Percentiles rank a stretch among this genome's conserved stretches.
Evolutionary conservation across 2,329 filamentous ascomycete genomes (phyloP).

Genomic region (Cladophialophora chaetospira): DNA sequence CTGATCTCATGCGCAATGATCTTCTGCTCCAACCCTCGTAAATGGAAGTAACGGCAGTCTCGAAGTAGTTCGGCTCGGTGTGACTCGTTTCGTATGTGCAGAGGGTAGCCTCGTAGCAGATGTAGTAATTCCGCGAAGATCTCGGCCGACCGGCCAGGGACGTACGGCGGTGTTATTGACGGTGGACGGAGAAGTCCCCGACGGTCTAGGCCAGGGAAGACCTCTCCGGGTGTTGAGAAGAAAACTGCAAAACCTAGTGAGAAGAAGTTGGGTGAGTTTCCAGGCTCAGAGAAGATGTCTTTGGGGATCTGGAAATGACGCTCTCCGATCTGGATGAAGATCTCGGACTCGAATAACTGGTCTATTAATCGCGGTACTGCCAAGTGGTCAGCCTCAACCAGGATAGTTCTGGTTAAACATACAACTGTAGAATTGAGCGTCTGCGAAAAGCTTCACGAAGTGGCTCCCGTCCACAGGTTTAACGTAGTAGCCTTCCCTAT

Average conservation of each 20-base stretch:
- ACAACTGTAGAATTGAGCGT: constrained; percentile 92
- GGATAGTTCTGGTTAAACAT: constrained; percentile 38
- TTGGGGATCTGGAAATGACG: constrained; percentile 87
- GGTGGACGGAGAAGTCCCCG: constrained; percentile 80
- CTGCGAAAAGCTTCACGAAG: constrained; percentile 89
- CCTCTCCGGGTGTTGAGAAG: constrained; percentile 75
- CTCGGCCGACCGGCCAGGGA: constrained; percentile 79
- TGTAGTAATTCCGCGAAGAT: constrained; percentile 81
- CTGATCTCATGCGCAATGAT: constrained; percentile 75
- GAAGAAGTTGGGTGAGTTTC: constrained; percentile 96
- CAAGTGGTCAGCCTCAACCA: constrained; percentile 5
- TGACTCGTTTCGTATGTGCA: constrained; percentile 72
- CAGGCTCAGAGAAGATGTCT: constrained; percentile 79
- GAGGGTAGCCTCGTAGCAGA: constrained; percentile 78
- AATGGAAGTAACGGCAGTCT: constrained; percentile 90
- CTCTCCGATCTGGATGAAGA: constrained; percentile 88
- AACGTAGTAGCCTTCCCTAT: constrained; percentile 71
- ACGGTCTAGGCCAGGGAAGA: constrained; percentile 83
- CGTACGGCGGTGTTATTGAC: constrained; percentile 77
- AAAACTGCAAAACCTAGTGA: constrained; percentile 85
- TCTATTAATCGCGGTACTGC: constrained; percentile 84
- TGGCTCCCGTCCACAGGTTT: constrained; percentile 77
- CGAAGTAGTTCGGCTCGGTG: constrained; percentile 77
- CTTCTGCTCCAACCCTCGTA: constrained; percentile 86
- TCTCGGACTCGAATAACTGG: constrained; percentile 86